Conservation (phyloP, 169 alveolate species). For the Plasmodium adleri region DNA sequence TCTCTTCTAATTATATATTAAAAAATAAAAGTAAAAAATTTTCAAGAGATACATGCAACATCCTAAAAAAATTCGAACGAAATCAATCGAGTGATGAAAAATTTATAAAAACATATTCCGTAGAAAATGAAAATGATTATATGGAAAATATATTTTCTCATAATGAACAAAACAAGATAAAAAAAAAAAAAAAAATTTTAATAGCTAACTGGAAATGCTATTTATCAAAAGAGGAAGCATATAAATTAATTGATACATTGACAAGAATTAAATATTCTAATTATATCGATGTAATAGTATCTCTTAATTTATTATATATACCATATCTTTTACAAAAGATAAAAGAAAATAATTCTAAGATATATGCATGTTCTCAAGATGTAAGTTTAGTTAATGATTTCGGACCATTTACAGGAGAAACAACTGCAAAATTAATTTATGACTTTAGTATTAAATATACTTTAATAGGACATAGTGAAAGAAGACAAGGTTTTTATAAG, state of each 20-base stretch:
- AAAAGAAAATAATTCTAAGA: slow-evolving; percentile 51
- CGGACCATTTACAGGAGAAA: slow-evolving; percentile 87
- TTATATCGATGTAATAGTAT: slow-evolving; percentile 35
- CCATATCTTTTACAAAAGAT: slow-evolving; percentile 60
- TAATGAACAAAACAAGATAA: background rate
- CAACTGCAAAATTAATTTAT: slow-evolving; percentile 82
- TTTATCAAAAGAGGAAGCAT: slow-evolving; percentile 59
- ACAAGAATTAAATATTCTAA: slow-evolving; percentile 58
- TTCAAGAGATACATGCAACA: background rate
- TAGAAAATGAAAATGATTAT: background rate
- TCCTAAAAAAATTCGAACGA: background rate
- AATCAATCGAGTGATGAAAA: background rate
- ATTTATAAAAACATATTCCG: slow-evolving; percentile 3
- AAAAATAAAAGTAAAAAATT: background rate
- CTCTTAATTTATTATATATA: slow-evolving; percentile 57
- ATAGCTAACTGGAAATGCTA: slow-evolving; percentile 75
- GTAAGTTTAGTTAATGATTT: slow-evolving; percentile 71
- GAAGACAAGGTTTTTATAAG: slow-evolving; percentile 38
- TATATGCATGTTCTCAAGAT: slow-evolving; percentile 65
- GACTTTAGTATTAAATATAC: slow-evolving; percentile 45
- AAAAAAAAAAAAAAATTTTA: slow-evolving; percentile 26
- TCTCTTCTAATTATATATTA: slow-evolving; percentile 12
- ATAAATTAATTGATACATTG: slow-evolving; percentile 31
- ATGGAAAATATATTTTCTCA: background rate
- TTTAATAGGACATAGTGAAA: slow-evolving; percentile 75